phyloP scores from a whole-genome alignment of 768 basidiomycete genomes.

The Lyophyllum atratum region DNA sequence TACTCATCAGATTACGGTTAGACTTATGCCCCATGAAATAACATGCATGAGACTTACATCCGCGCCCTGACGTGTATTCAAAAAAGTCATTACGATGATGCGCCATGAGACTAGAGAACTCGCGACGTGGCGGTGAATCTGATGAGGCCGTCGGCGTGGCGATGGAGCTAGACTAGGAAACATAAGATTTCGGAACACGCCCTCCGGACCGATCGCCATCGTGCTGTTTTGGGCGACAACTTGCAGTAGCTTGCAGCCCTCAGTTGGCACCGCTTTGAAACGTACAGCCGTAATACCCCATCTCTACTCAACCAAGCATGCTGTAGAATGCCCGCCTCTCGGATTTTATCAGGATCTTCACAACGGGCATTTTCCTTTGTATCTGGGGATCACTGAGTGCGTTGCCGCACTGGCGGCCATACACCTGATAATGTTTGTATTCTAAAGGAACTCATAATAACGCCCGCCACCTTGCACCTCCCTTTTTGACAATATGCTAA shows the following conservation, averaged over 20 bases:
- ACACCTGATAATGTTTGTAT: no score
- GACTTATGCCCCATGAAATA: conserved; percentile 26
- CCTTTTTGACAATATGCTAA: no score
- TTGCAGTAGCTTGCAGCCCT: not conserved
- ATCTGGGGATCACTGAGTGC: no score
- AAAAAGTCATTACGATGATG: conserved; percentile 36
- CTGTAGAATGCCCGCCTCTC: no score
- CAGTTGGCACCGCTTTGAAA: not conserved
- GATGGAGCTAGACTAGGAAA: conserved; percentile 25
- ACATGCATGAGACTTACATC: conserved; percentile 40
- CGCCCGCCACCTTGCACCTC: no score
- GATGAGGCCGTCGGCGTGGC: conserved; percentile 24
- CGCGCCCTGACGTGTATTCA: conserved; percentile 42
- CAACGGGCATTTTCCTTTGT: no score
- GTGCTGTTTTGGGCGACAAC: not conserved
- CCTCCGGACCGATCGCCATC: no score
- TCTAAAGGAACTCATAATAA: no score
- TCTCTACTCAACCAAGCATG: not conserved
- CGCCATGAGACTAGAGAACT: conserved; percentile 30
- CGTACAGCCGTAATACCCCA: no score
- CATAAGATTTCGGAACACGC: no score
- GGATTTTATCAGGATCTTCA: no score
- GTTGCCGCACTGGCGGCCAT: no score
- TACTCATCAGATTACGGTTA: conserved; percentile 25
- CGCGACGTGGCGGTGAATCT: conserved; percentile 30